Base-by-base conservation (phyloP, 2,329 filamentous ascomycete genomes). In the Diaporthe capsici region DNA sequence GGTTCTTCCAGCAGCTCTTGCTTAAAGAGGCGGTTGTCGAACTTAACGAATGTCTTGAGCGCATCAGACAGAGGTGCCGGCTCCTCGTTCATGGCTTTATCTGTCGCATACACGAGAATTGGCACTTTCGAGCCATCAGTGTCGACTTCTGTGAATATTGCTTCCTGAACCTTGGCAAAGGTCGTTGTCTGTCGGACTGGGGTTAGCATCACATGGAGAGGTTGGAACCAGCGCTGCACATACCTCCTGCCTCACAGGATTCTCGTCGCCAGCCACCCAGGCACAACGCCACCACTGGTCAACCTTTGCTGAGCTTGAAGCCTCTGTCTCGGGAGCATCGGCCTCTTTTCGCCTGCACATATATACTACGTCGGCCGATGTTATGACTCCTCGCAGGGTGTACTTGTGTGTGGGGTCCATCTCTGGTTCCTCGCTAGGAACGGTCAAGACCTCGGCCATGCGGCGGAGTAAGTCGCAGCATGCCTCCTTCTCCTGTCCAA, bases 1-100 rank as follows among this genome's bases (percentile, higher is more conserved):
- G 80, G 78, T 49, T 82, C 79, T 53, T 82, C 79, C 4, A 77
- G 44, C 22, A 82, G 63, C 70, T 84, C 83, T 74, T 82, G 81
- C 76, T 81, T 82, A 28, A 84, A 84, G 49, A 79, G 77, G 1
- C 81, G 79, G 72, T 84, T 84, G 76, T 84, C 83, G 72, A 82
- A 81, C 53, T 80, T 81, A 22, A 84, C 78, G 72, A 84, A 84
- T 5, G 79, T 81, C 74, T 74, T 75, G 10, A 84, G 78, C 5
- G 81, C 79, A 17, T 80, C 79, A 1, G 81, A 76, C 31, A 84
- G 71, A 5, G 79, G 78, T 0, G 74, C 13, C 0, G 75, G 75
- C 1, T 78, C 75, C 13, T 80, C 79, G 0, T 74, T 75, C 77
- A 83, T 61, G 4, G 82, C 82, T 12, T 77, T 78, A 12, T 83